These are phyloP conservation scores for Ophiostoma angusticollis DNA, from an alignment of 2,329 filamentous ascomycete species.

Conservation along the genomic window DNA sequence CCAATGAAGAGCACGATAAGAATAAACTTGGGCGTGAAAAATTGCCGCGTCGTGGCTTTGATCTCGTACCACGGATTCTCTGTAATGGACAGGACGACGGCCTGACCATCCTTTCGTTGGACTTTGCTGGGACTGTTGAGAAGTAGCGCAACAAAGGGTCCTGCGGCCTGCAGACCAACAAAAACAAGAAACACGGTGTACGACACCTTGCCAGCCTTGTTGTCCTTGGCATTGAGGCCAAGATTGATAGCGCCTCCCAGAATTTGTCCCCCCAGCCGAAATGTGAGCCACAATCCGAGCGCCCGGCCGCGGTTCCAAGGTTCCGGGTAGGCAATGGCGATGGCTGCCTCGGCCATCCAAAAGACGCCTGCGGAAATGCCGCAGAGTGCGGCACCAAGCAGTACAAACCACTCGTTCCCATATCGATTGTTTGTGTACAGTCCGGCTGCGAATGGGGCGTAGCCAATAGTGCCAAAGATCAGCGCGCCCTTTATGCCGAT, in stretches of 20 bases:
- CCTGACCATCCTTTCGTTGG: conserved; percentile 50
- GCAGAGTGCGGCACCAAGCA: conserved; percentile 56
- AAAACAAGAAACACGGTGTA: conserved; percentile 59
- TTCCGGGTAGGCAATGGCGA: conserved; percentile 60
- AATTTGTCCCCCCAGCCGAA: conserved; percentile 49
- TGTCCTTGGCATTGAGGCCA: conserved; percentile 45
- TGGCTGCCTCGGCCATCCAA: conserved; percentile 64
- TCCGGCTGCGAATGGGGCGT: conserved; percentile 57
- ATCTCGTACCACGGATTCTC: conserved; percentile 46
- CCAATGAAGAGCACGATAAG: conserved; percentile 55
- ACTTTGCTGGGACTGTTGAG: conserved; percentile 49
- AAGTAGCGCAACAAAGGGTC: conserved; percentile 51
- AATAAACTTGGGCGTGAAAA: conserved; percentile 48
- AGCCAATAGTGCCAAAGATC: conserved; percentile 59
- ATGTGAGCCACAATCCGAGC: conserved; percentile 51
- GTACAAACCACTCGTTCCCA: conserved; percentile 53
- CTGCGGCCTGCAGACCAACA: conserved; percentile 54
- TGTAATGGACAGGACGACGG: conserved; percentile 45
- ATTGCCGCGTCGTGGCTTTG: conserved; percentile 43
- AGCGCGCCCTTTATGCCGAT: conserved; percentile 60
- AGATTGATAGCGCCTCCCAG: conserved; percentile 61
- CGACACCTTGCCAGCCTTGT: conserved; percentile 43
- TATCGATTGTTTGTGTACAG: conserved; percentile 62
- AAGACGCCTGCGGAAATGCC: conserved; percentile 60
- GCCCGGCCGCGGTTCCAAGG: conserved; percentile 52